Evolutionary conservation across 495 filamentous ascomycete genomes (phyloP).

Genomic region (Xylaria curta): DNA sequence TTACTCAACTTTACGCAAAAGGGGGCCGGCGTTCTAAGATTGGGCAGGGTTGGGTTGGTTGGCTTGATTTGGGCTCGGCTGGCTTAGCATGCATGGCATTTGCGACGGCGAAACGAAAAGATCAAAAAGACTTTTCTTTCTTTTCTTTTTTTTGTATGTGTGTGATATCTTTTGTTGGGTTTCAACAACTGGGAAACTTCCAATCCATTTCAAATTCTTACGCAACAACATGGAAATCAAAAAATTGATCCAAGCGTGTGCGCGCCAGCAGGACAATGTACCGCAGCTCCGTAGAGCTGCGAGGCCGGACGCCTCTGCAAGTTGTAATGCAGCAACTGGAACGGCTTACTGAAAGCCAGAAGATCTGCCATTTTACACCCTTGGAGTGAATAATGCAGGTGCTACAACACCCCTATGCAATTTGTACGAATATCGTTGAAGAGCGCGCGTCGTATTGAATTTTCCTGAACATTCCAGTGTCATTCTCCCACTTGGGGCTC

Average conservation of each 20-base stretch:
- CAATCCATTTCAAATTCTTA: constrained; percentile 16
- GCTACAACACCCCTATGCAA: not conserved
- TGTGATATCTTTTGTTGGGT: constrained; percentile 35
- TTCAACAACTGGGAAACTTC: constrained; percentile 42
- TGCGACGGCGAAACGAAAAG: constrained; percentile 23
- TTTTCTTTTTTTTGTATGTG: constrained; percentile 1
- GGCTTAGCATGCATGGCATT: constrained; percentile 31
- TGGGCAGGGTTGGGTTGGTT: constrained; percentile 13
- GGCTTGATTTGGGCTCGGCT: constrained; percentile 17
- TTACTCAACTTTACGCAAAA: constrained; percentile 47
- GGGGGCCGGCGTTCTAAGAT: constrained; percentile 39
- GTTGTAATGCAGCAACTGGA: not conserved
- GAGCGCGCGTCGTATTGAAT: not conserved
- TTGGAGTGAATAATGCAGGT: not conserved
- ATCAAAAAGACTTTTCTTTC: constrained; percentile 14
- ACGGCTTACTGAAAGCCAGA: not conserved
- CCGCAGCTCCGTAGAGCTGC: not conserved
- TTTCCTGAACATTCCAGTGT: not conserved
- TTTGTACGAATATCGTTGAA: not conserved
- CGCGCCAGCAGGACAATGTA: not conserved
- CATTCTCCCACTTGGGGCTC: not conserved
- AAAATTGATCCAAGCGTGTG: constrained; percentile 17
- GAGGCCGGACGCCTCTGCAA: not conserved
- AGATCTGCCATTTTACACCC: not conserved
- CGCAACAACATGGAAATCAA: constrained; percentile 13